These are phyloP conservation scores for Toxoplasma gondii DNA, from an alignment of 169 alveolate species.

Conservation along the genomic window DNA sequence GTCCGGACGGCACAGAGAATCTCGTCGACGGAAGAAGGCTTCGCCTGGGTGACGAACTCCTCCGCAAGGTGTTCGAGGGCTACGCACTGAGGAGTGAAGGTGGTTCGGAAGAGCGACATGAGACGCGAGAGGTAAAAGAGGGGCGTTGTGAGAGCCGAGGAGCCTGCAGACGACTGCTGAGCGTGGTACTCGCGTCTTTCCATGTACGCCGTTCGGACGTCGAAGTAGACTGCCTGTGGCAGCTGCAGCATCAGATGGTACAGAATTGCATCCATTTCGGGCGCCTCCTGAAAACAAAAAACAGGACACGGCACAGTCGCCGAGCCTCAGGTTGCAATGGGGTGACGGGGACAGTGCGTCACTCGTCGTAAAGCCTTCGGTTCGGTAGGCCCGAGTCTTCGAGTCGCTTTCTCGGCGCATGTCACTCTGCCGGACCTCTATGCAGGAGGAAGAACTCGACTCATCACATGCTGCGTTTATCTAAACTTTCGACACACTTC, in stretches of 20 bases:
- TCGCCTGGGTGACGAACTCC: slow-evolving; percentile 75
- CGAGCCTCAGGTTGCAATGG: not conserved
- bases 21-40: slow-evolving; percentile 75
- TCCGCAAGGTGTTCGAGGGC: slow-evolving; percentile 66
- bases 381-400: too few relatives aligned
- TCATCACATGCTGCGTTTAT: too few relatives aligned
- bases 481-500: too few relatives aligned
- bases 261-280: slow-evolving; percentile 67
- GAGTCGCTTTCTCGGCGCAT: not conserved
- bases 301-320: not conserved
- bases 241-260: slow-evolving; percentile 62
- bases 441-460: too few relatives aligned
- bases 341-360: too few relatives aligned
- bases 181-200: slow-evolving; percentile 70
- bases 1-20: slow-evolving; percentile 77
- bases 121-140: not conserved
- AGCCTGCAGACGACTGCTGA: slow-evolving; percentile 29
- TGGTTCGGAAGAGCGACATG: slow-evolving; percentile 40
- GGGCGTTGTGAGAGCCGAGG: not conserved
- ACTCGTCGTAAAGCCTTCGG: too few relatives aligned
- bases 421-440: not conserved
- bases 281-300: slow-evolving; percentile 63
- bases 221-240: slow-evolving; percentile 75
- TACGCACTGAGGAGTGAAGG: slow-evolving; percentile 51
- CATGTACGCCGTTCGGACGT: slow-evolving; percentile 71